Evolutionary conservation across 2,329 filamentous ascomycete genomes (phyloP), one percentile per base, ranked within the genome.

Genomic region (Colletotrichum musae): DNA sequence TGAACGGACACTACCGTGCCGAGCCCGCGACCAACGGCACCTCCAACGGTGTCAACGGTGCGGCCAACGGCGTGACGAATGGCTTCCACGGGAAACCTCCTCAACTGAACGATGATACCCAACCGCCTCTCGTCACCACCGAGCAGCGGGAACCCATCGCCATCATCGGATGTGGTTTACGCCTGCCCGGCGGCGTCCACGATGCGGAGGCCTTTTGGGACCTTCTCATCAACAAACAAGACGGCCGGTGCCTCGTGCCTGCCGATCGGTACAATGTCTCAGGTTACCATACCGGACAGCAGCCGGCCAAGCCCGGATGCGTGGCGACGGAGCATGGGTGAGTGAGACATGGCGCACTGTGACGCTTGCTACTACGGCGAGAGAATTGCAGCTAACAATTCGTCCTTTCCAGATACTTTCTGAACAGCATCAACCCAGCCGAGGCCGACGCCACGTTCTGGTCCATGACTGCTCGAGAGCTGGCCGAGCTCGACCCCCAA

Each of bases 381-480:
- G 21, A 24, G 21, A 24, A 24, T 24, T 24, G 3, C 3, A 4
- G 21, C 21, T 24, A 4, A 24, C 21, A 24, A 24, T 24, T 24
- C 3, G 21, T 24, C 21, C 21, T 24, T 24, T 4, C 21, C 21
- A 24, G 74, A 3, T 75, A 78, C 57, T 79, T 76, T 43, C 74
- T 80, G 1, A 61, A 75, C 4, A 71, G 75, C 21, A 12, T 71
- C 3, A 72, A 79, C 24, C 60, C 78, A 3, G 60, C 70, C 5
- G 47, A 72, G 16, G 67, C 79, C 16, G 79, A 81, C 62, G 63
- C 76, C 1, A 74, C 71, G 6, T 79, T 80, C 68, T 81, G 78
- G 67, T 75, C 73, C 2, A 74, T 81, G 64, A 74, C 62, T 6
- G 72, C 24, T 18, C 65, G 70, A 21, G 78, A 80, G 53, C 74